These are phyloP conservation scores for Solanum hybrid DNA, from an alignment of 305 asterid species.

Conservation along the genomic window DNA sequence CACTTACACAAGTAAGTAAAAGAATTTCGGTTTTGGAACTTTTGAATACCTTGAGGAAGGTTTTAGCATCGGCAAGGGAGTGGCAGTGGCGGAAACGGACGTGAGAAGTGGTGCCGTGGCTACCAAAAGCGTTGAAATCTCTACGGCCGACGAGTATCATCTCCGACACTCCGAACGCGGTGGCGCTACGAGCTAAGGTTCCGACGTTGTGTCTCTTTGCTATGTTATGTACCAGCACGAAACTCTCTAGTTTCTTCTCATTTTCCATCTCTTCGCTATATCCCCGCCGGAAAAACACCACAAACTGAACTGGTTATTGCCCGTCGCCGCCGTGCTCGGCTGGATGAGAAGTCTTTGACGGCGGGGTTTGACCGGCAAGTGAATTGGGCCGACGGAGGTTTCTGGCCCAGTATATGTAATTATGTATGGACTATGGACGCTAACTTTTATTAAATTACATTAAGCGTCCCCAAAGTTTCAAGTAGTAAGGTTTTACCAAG, in stretches of 20 bases:
- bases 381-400: neutral
- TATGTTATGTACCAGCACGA: constrained; percentile 79
- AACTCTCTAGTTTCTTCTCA: constrained; percentile 43
- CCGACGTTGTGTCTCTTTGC: constrained; percentile 97
- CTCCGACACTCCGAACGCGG: constrained; percentile 84
- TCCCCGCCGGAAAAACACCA: neutral
- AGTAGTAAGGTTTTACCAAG: neutral
- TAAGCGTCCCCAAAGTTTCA: neutral
- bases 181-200: constrained; percentile 90
- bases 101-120: constrained; percentile 90
- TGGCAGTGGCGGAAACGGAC: constrained; percentile 78
- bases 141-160: constrained; percentile 78
- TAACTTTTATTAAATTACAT: neutral
- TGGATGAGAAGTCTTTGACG: neutral
- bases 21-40: neutral
- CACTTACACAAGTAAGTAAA: neutral
- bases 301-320: neutral
- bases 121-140: constrained; percentile 90
- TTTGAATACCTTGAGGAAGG: constrained; percentile 59
- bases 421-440: neutral
- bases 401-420: neutral
- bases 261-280: constrained; percentile 9
- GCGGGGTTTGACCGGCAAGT: neutral
- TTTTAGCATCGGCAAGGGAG: constrained; percentile 60
- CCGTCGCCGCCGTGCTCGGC: neutral